These are phyloP conservation scores for Sclerotinia subarctica DNA, from an alignment of 2,329 filamentous ascomycete genomes.

Conservation along the genomic window DNA sequence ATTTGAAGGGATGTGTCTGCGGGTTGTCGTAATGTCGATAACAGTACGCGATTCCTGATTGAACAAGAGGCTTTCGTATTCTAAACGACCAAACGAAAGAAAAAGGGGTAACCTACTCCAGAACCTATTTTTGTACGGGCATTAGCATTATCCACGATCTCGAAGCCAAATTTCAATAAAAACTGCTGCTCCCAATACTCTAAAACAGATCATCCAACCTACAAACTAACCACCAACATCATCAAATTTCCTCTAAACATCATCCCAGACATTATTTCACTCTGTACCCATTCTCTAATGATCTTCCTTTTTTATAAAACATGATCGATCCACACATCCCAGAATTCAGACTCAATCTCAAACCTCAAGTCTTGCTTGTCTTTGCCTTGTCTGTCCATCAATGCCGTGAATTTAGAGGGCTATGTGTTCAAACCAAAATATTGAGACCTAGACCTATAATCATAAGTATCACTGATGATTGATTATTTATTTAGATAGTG, in stretches of 20 bases:
- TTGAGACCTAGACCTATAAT: neutral
- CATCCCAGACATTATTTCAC: too few species aligned
- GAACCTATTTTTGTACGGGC: neutral
- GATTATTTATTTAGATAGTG: too few species aligned
- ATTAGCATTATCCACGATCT: neutral
- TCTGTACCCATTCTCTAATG: too few species aligned
- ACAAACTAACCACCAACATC: too few species aligned
- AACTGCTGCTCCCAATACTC: neutral
- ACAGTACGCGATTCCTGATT: neutral
- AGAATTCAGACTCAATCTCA: neutral
- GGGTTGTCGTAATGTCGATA: neutral
- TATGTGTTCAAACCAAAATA: neutral
- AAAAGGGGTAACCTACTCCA: constrained; percentile 1
- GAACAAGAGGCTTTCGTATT: neutral
- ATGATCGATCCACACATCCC: neutral
- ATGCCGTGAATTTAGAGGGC: neutral
- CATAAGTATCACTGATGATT: too few species aligned
- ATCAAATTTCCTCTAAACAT: too few species aligned
- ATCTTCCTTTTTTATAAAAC: neutral
- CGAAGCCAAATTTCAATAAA: neutral
- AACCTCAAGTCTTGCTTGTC: neutral
- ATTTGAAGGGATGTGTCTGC: too few species aligned
- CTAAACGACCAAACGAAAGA: neutral
- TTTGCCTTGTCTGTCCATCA: neutral
- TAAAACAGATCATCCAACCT: neutral